Evolutionary conservation across 768 basidiomycete species (phyloP).

Genomic region (Baorangia bicolor): DNA sequence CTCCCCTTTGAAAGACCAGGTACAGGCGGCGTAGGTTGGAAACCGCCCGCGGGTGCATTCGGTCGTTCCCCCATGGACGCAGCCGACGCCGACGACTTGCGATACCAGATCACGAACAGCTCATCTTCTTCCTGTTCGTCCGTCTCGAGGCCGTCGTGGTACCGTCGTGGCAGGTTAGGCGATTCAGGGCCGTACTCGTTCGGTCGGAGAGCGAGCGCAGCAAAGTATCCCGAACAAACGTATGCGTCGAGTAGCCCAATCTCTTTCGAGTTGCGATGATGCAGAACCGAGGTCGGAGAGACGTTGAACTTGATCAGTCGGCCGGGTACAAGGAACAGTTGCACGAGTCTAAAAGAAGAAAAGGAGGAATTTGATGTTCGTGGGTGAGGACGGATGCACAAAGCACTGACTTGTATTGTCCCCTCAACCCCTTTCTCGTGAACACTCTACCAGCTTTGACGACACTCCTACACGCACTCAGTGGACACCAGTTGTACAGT

Average conservation of each 20-base stretch:
- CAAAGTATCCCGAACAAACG: constrained; percentile 84
- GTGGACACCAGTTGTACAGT: constrained; percentile 85
- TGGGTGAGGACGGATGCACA: too few relatives aligned
- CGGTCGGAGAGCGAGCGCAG: constrained; percentile 60
- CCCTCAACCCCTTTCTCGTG: constrained; percentile 64
- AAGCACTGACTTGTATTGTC: constrained; percentile 71
- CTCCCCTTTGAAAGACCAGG: constrained; percentile 54
- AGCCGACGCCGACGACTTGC: constrained; percentile 32
- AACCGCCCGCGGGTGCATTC: constrained; percentile 21
- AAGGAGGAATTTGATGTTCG: not conserved
- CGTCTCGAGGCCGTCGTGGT: constrained; percentile 86
- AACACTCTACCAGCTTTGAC: constrained; percentile 72
- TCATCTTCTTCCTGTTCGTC: constrained; percentile 88
- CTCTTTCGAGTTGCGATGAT: constrained; percentile 52
- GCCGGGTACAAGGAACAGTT: constrained; percentile 74
- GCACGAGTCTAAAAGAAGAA: constrained; percentile 50
- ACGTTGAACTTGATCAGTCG: constrained; percentile 73
- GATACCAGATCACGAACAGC: constrained; percentile 79
- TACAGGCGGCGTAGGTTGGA: constrained; percentile 27
- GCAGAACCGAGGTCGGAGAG: constrained; percentile 53
- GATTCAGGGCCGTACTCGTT: constrained; percentile 62
- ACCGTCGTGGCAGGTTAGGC: constrained; percentile 62
- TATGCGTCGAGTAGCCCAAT: constrained; percentile 73
- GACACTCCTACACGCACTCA: constrained; percentile 77
- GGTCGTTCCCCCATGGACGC: constrained; percentile 2